Base-by-base conservation (phyloP, 768 basidiomycete species). In the Tricholoma sp. region DNA sequence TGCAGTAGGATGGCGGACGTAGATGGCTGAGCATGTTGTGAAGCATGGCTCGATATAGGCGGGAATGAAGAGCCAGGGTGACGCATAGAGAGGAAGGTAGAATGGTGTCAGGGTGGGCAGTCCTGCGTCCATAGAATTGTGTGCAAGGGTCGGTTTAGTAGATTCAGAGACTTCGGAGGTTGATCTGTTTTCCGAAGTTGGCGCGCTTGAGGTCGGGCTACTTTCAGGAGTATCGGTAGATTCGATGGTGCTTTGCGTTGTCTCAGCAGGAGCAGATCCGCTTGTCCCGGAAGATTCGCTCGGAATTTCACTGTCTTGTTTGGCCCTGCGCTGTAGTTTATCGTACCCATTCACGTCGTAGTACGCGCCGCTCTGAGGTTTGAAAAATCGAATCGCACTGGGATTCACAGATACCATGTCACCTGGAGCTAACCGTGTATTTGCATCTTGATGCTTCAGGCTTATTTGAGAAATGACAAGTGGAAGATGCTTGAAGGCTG, bases 1-100 rank as follows among this genome's bases (percentile, higher is more conserved):
- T 0, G 96, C 97, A 0, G 95, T 97, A 7, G 97, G 97, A 66
- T 98, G 94, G 35, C 97, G 90, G 31, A 98, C 83, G 69, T 96
- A 98, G 52, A 98, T 78, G 12, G 87, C 88, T 1, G 94, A 92
- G 71, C 96, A 98, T 9, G 94, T 93, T 49, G 81, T 67, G 78
- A 90, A 98, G 56, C 83, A 89, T 5, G 85, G 82, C 63, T 94
- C 89, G 43, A 94, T 81, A 70, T 94, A 95, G 0, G 92, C 86
- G 4, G 97, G 97, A 61, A 98, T 82, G 79, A 97, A 98, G 39
- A 98, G 78, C 79, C 88, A 91, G 0, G 97, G 95, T 0, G 92
- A 82, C 10, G 95, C 90, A 66, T 86, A 97, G 34, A 81, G 76
- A 0, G 97, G 97, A 9, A 97, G 86, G 67, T 83, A 74, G 80